Base-by-base conservation (phyloP, 805 yeast species). In the Metschnikowia colocasiae region DNA sequence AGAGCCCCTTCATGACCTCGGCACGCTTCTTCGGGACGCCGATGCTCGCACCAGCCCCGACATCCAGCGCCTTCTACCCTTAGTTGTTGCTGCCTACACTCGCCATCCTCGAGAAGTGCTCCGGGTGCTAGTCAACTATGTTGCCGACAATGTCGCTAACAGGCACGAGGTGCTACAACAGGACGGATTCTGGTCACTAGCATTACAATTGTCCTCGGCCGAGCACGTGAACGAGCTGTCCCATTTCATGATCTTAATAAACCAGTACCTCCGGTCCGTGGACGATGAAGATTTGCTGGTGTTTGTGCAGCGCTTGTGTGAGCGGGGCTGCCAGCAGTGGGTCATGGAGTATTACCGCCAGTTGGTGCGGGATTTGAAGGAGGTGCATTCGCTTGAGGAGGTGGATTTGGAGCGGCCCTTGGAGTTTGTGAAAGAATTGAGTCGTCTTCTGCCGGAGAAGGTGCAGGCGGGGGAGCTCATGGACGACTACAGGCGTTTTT, bases 111-210 rank as follows among this genome's bases (percentile, higher is more conserved):
- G 52, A 9, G 64, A 64, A 20, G 52, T 52, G 2, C 52, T 67
- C 16, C 49, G 75, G 39, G 67, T 62, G 2, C 50, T 69, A 18
- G 58, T 72, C 47, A 72, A 72, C 40, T 56, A 61, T 40, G 49
- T 63, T 25, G 76, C 76, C 3, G 67, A 66, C 50, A 68, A 60
- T 48, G 69, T 54, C 27, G 53, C 48, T 10, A 62, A 61, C 48
- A 29, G 65, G 12, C 30, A 29, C 3, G 45, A 23, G 20, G 29
- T 48, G 35, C 34, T 48, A 20, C 18, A 40, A 9, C 22, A 45
- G n/a, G 50, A 41, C 23, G 41, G 26, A 18, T 52, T 55, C 41
- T 55, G 58, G 59, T 12, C 20, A 1, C 10, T 16, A 12, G 40
- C 35, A 8, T 30, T 46, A 37, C 35, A 26, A 9, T 2, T 19